Conservation (phyloP, 208 protist species). For the Acanthamoeba royreba region DNA sequence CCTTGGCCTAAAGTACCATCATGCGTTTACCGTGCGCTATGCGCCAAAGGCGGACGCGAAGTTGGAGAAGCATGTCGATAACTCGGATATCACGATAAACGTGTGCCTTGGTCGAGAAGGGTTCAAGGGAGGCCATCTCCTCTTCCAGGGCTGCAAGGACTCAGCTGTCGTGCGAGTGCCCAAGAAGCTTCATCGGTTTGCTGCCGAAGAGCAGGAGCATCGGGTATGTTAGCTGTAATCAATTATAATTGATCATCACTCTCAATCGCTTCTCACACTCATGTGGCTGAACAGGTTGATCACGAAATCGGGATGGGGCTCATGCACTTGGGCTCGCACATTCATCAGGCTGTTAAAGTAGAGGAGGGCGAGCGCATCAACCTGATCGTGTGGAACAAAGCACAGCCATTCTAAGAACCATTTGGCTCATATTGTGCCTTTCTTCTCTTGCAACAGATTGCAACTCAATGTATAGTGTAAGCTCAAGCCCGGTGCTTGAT, state of each 20-base stretch:
- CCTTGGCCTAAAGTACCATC: neutral
- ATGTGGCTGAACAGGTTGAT: neutral
- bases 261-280: neutral
- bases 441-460: too few relatives aligned
- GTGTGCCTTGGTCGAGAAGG: conserved; percentile 2
- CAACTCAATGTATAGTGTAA: too few relatives aligned
- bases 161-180: neutral
- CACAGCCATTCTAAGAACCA: neutral
- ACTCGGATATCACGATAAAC: conserved; percentile 31
- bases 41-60: neutral
- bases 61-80: neutral
- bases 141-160: conserved; percentile 17
- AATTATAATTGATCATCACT: neutral
- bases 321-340: conserved; percentile 2
- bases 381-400: conserved; percentile 7
- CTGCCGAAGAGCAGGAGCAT: neutral
- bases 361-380: conserved; percentile 15
- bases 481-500: too few relatives aligned
- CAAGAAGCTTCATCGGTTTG: neutral
- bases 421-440: neutral
- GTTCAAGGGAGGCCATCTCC: conserved; percentile 8
- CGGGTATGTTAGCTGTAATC: neutral
- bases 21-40: conserved; percentile 9
- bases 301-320: neutral
- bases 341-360: neutral